phyloP scores from a whole-genome alignment of 768 basidiomycete genomes.

The Lactarius evosmus region DNA sequence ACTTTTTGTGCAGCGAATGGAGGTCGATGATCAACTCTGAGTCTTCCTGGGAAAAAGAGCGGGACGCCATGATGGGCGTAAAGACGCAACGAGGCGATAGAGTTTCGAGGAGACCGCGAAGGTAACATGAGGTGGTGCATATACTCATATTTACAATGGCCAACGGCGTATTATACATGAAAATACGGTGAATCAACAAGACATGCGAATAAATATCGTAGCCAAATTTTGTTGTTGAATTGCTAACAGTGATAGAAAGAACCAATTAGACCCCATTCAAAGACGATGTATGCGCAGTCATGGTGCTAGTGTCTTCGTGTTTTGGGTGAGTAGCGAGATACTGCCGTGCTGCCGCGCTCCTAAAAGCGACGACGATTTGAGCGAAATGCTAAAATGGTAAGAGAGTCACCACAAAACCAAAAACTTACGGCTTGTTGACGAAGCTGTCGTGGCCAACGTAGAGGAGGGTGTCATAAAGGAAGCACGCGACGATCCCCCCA shows the following conservation, averaged over 20 bases:
- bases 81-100: background rate
- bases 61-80: conserved; percentile 28
- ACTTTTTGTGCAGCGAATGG: conserved; percentile 47
- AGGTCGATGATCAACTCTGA: conserved; percentile 60
- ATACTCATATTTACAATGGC: no score
- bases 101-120: background rate
- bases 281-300: background rate
- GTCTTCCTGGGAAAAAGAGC: conserved; percentile 41
- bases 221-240: background rate
- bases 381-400: no score
- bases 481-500: conserved; percentile 51
- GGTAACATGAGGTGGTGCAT: no score
- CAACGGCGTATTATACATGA: background rate
- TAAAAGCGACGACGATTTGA: background rate
- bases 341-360: conserved; percentile 7
- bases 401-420: background rate
- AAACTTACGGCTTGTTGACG: conserved; percentile 50
- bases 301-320: background rate
- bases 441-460: conserved; percentile 55
- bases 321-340: conserved; percentile 5
- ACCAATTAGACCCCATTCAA: background rate
- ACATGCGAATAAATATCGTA: background rate
- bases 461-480: conserved; percentile 56
- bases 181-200: background rate
- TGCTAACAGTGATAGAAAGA: background rate